Conservation (phyloP, 2,329 filamentous ascomycete genomes). For the Keithomyces neogunnii region DNA sequence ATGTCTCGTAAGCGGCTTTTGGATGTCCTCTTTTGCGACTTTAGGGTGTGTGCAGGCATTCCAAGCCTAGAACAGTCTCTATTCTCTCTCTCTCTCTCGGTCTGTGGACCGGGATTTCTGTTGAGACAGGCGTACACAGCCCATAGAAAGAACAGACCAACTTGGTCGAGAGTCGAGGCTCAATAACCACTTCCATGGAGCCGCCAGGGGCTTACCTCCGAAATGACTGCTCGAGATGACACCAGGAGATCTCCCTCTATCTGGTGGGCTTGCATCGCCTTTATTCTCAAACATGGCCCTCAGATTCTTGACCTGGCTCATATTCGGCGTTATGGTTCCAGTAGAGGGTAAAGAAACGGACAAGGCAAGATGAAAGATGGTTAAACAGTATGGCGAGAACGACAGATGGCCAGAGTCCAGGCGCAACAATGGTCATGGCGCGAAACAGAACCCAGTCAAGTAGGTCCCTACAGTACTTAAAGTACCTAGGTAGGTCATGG, state of each 20-base stretch:
- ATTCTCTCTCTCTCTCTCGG: neutral
- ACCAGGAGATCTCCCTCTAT: conserved; percentile 61
- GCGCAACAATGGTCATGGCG: too few relatives aligned
- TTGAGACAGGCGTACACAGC: neutral
- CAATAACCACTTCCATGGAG: neutral
- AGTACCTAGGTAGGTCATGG: neutral
- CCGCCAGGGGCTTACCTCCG: conserved; percentile 12
- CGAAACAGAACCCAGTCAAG: too few relatives aligned
- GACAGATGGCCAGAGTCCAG: neutral
- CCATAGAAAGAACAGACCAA: neutral
- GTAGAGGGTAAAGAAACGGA: neutral
- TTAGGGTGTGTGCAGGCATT: too few relatives aligned
- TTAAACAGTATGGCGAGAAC: neutral
- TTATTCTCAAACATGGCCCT: conserved; percentile 75
- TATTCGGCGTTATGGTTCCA: conserved; percentile 16
- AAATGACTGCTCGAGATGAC: conserved; percentile 20
- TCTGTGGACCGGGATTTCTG: neutral
- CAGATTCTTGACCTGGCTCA: conserved; percentile 66
- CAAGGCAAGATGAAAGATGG: neutral
- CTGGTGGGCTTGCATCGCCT: conserved; percentile 54
- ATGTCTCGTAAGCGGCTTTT: conserved; percentile 10
- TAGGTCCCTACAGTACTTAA: too few relatives aligned
- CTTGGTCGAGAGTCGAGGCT: neutral
- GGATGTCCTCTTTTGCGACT: too few relatives aligned
- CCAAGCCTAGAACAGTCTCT: too few relatives aligned